phyloP scores from a whole-genome alignment of 352 stramenopile species.

The Chrysophaeum taylorii region DNA sequence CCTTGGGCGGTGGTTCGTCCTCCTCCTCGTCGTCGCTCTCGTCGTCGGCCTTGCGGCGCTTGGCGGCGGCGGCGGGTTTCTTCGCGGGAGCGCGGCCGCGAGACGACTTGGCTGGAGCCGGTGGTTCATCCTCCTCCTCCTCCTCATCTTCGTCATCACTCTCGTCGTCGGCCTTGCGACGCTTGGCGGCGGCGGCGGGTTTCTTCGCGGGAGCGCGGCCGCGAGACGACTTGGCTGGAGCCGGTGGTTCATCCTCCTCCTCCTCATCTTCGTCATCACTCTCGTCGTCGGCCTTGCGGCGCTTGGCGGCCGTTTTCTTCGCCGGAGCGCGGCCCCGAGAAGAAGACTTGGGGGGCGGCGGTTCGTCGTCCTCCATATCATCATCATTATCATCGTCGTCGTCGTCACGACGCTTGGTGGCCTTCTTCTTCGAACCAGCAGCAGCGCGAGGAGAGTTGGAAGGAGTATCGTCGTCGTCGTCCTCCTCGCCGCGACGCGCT shows the following conservation, averaged over 20 bases:
- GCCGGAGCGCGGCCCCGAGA: constrained; percentile 2
- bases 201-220: background rate
- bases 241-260: constrained; percentile 13
- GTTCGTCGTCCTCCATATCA: constrained; percentile 23
- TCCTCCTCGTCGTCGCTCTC: constrained; percentile 16
- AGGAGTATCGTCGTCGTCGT: constrained; percentile 19
- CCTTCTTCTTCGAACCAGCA: constrained; percentile 19
- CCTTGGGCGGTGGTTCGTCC: constrained; percentile 15
- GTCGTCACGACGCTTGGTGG: constrained; percentile 21
- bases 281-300: background rate
- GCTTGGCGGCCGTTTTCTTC: background rate
- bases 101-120: constrained; percentile 18
- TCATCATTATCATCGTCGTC: constrained; percentile 23
- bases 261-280: constrained; percentile 16
- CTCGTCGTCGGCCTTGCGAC: constrained; percentile 17
- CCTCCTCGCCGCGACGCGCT: constrained; percentile 14
- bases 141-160: constrained; percentile 29
- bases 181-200: constrained; percentile 2
- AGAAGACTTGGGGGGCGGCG: constrained; percentile 17
- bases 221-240: constrained; percentile 18
- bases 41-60: constrained; percentile 19
- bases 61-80: background rate
- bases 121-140: constrained; percentile 10
- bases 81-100: background rate
- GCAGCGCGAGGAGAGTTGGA: constrained; percentile 12